phyloP scores from a whole-genome alignment of 306 rosid species.

The Astragalus glycyphyllos region DNA sequence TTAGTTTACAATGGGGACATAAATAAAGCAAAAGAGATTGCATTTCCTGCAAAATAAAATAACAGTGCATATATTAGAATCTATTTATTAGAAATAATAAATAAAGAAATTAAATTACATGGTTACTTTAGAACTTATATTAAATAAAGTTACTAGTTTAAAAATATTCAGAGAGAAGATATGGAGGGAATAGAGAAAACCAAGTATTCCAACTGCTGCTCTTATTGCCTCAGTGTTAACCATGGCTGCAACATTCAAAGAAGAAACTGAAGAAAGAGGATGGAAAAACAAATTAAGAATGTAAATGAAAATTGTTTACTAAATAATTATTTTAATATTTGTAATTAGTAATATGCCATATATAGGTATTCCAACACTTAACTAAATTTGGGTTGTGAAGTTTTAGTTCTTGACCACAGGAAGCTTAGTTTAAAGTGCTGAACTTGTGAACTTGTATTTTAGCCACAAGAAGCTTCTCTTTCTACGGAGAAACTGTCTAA shows the following conservation, averaged over 20 bases:
- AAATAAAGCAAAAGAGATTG: slow-evolving; percentile 70
- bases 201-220: slow-evolving; percentile 55
- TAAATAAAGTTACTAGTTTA: neutral
- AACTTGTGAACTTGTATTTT: slow-evolving; percentile 22
- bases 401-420: slow-evolving; percentile 22
- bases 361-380: slow-evolving; percentile 7
- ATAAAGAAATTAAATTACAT: too few species aligned
- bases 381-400: slow-evolving; percentile 36
- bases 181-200: slow-evolving; percentile 42
- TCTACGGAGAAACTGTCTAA: slow-evolving; percentile 13
- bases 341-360: neutral
- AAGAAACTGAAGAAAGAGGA: slow-evolving; percentile 2
- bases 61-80: slow-evolving; percentile 1
- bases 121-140: neutral
- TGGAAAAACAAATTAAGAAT: neutral
- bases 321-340: neutral
- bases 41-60: slow-evolving; percentile 69
- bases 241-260: slow-evolving; percentile 45
- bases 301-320: slow-evolving; percentile 2
- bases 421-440: slow-evolving; percentile 26
- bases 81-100: neutral
- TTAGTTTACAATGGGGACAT: slow-evolving; percentile 74
- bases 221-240: slow-evolving; percentile 31
- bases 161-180: slow-evolving; percentile 6
- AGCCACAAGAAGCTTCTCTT: slow-evolving; percentile 41